Conservation (phyloP, 75 land plant species). For the Pseudotsuga menziesii region DNA sequence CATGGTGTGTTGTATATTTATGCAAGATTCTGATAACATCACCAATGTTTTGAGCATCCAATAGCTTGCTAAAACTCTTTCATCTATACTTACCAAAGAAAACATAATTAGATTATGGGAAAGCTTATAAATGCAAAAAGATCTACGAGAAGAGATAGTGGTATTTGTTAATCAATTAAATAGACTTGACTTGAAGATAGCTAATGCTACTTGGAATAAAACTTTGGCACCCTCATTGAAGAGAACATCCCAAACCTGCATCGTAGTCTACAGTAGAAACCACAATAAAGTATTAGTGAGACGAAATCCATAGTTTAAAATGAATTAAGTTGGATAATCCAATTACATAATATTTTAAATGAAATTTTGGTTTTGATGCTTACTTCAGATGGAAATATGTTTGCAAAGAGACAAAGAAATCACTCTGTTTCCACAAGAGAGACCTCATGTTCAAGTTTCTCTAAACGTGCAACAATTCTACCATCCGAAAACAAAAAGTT, state of each 20-base stretch:
- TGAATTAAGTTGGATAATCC: background rate
- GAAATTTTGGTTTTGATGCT: background rate
- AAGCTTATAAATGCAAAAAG: background rate
- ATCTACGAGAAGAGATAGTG: background rate
- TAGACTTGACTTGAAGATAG: slow-evolving; percentile 37
- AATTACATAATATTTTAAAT: background rate
- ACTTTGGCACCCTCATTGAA: slow-evolving; percentile 48
- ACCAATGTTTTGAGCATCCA: slow-evolving; percentile 28
- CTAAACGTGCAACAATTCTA: slow-evolving; percentile 88
- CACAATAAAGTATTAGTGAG: background rate
- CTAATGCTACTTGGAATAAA: slow-evolving; percentile 38
- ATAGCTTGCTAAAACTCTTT: slow-evolving; percentile 30
- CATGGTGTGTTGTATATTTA: slow-evolving; percentile 16
- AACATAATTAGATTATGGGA: background rate
- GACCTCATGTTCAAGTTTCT: slow-evolving; percentile 82
- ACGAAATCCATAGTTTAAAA: background rate
- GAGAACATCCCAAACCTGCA: slow-evolving; percentile 52
- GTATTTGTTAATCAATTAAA: background rate
- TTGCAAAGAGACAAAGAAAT: slow-evolving; percentile 95
- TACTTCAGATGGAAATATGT: slow-evolving; percentile 96
- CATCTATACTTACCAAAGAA: slow-evolving; percentile 16
- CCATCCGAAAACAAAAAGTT: slow-evolving; percentile 3
- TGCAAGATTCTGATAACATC: slow-evolving; percentile 30
- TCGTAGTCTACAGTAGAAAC: slow-evolving; percentile 23
- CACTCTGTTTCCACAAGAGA: slow-evolving; percentile 96